Conservation (phyloP, 495 filamentous ascomycete genomes). For the Cetradonia linearis region DNA sequence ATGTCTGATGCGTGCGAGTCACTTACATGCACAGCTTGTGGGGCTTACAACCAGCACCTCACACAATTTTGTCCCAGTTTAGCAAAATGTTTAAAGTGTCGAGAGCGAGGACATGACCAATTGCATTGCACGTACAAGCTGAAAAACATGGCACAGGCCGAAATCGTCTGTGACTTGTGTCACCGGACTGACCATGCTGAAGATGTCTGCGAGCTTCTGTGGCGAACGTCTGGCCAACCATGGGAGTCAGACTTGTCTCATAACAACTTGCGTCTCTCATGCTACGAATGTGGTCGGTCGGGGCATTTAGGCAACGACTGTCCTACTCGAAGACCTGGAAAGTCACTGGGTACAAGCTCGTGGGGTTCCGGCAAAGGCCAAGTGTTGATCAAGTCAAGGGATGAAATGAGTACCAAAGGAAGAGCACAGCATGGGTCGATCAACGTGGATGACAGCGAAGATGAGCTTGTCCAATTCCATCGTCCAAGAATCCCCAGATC, state of each 20-base stretch:
- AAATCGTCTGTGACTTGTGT: constrained; percentile 40
- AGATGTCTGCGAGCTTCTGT: constrained; percentile 35
- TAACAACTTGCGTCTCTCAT: constrained; percentile 32
- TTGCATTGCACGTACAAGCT: constrained; percentile 33
- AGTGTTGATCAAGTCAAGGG: constrained; percentile 14
- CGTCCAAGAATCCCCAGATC: constrained; percentile 23
- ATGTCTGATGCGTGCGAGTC: constrained; percentile 37
- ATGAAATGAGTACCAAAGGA: constrained; percentile 27
- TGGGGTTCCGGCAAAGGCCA: constrained; percentile 11
- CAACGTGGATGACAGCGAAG: constrained; percentile 25
- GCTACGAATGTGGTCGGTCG: constrained; percentile 38
- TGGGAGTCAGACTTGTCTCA: constrained; percentile 27
- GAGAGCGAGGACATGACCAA: constrained; percentile 37
- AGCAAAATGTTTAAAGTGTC: constrained; percentile 38
- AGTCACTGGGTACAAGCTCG: constrained; percentile 23
- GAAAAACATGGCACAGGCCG: constrained; percentile 29
- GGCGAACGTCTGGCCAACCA: constrained; percentile 28
- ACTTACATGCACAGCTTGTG: constrained; percentile 21
- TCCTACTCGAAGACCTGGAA: constrained; percentile 27
- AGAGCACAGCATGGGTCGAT: constrained; percentile 26
- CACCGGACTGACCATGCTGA: constrained; percentile 35
- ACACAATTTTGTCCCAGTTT: constrained; percentile 31
- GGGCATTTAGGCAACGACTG: constrained; percentile 43
- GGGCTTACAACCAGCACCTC: constrained; percentile 19
- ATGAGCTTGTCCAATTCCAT: constrained; percentile 25